Evolutionary conservation across 192 early-diverging fungal species (phyloP).

Genomic region (Umbelopsis vinacea): DNA sequence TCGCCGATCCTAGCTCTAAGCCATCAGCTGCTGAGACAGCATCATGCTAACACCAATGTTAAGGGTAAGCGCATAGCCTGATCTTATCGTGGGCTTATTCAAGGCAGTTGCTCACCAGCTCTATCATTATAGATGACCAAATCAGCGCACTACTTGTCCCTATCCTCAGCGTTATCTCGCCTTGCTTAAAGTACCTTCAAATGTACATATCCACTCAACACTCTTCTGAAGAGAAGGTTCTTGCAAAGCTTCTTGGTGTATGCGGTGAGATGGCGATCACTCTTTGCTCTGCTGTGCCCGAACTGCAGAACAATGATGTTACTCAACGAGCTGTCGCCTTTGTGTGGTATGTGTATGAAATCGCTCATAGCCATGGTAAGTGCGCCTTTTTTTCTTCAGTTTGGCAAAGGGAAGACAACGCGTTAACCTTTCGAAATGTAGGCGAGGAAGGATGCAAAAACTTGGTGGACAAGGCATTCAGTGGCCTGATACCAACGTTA

Average conservation of each 20-base stretch:
- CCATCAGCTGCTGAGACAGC: conserved; percentile 9
- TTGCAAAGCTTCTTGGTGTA: conserved; percentile 2
- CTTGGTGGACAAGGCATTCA: neutral
- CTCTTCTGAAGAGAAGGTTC: neutral
- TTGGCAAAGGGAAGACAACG: neutral
- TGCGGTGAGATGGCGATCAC: conserved; percentile 16
- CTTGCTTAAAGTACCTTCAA: conserved; percentile 12
- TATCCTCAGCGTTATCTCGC: neutral
- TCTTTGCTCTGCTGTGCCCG: neutral
- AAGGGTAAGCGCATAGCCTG: neutral
- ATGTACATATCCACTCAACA: neutral
- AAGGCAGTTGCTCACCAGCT: neutral
- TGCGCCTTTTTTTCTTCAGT: neutral
- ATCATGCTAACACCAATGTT: neutral
- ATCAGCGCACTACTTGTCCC: neutral
- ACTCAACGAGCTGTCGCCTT: conserved; percentile 25
- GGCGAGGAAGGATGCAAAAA: neutral
- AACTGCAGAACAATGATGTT: conserved; percentile 7
- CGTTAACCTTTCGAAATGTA: neutral
- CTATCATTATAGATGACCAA: neutral
- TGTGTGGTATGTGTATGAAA: conserved; percentile 37
- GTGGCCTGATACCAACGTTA: neutral
- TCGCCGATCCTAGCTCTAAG: neutral
- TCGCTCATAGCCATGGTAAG: conserved; percentile 14
- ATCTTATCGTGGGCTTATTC: neutral